Evolutionary conservation across 352 stramenopile species (phyloP), one percentile per base, ranked within the genome.

Genomic region (Phytophthora niederhauseri): DNA sequence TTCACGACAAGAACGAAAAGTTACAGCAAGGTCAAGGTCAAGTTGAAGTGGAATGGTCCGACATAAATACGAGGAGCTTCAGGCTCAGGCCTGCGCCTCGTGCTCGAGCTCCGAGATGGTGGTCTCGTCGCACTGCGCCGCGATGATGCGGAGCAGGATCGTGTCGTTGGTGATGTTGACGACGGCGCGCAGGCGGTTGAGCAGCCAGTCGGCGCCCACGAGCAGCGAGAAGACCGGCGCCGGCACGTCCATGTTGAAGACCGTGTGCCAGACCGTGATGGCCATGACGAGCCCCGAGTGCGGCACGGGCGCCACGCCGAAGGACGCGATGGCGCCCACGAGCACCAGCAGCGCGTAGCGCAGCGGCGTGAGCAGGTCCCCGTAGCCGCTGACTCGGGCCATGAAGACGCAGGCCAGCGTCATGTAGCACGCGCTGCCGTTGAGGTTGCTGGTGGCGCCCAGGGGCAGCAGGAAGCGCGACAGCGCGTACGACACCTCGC

Each of bases 141-240:
- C 83, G 61, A 94, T 89, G 64, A 94, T 93, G 2, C 87, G 77
- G 31, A 79, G 67, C 22, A 93, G 65, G 57, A 92, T 90, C 11
- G 83, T 89, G 75, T 93, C 84, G 65, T 92, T 92, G 22, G 84
- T 91, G 73, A 94, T 90, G 67, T 93, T 94, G 57, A 91, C 79
- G 48, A 93, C 72, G 41, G 84, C 76, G 31, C 81, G 79, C 74
- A 90, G 85, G 57, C 85, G 83, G 60, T 93, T 84, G 24, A 94
- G 58, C 58, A 93, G 69, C 80, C 85, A 92, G 64, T 93, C 83
- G 17, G 72, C 71, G n/a, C 81, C 82, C 49, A 94, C 83, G 8
- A 94, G 58, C 49, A 91, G 71, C 15, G 80, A 84, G 50, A 94
- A 93, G 11, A 79, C 79, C 8, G 77, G 61, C 1, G 38, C 38